Evolutionary conservation across 805 yeast species (phyloP).

Genomic region (Candida nonsorbophila): DNA sequence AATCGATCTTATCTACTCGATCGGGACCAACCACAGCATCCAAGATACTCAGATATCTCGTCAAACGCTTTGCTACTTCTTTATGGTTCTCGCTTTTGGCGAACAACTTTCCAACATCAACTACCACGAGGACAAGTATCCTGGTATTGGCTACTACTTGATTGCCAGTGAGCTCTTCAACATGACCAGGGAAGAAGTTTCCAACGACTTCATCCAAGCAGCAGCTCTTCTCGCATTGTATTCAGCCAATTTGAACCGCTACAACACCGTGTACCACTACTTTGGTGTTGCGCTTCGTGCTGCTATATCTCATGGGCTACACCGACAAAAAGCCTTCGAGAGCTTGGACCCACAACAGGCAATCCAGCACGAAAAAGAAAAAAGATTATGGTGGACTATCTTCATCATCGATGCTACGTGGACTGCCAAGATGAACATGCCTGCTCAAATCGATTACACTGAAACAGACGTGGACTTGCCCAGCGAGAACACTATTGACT

Average conservation of each 20-base stretch:
- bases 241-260: conserved; percentile 30
- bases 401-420: conserved; percentile 35
- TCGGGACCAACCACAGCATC: conserved; percentile 2
- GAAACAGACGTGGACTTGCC: conserved; percentile 41
- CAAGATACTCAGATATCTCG: conserved; percentile 7
- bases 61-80: conserved; percentile 23
- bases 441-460: conserved; percentile 36
- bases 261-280: conserved; percentile 33
- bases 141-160: conserved; percentile 30
- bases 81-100: conserved; percentile 31
- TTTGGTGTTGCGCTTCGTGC: conserved; percentile 35
- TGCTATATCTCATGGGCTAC: conserved; percentile 33
- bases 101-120: conserved; percentile 21
- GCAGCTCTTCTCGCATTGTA: conserved; percentile 29
- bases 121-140: conserved; percentile 11
- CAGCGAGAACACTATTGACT: conserved; percentile 21
- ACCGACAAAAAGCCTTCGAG: conserved; percentile 19
- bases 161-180: conserved; percentile 27
- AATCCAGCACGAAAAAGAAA: conserved; percentile 20
- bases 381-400: conserved; percentile 39
- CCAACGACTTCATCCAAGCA: conserved; percentile 28
- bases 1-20: conserved; percentile 8
- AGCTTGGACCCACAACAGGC: conserved; percentile 3
- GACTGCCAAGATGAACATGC: conserved; percentile 34
- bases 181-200: conserved; percentile 24